A percentile compares a stretch with the other conserved stretches of the same genome.
phyloP scores from a whole-genome alignment of 228 moss, liverwort and hornwort genomes.

The Sphagnum fallax region DNA sequence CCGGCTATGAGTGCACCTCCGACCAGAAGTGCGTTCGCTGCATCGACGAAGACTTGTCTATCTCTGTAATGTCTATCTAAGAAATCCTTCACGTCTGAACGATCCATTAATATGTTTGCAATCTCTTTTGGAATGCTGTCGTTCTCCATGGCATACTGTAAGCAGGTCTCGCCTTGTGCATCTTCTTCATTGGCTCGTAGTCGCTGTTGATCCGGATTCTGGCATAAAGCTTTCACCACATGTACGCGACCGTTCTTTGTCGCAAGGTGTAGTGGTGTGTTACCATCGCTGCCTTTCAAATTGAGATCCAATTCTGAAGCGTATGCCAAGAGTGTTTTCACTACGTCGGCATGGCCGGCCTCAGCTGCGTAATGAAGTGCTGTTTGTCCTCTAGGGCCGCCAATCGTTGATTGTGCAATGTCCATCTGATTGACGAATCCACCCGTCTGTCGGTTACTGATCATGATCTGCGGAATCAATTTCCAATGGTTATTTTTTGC shows the following conservation, averaged over 20 bases:
- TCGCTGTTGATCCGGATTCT: not conserved
- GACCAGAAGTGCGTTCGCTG: slow-evolving; percentile 21
- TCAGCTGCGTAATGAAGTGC: slow-evolving; percentile 29
- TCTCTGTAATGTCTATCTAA: slow-evolving; percentile 7
- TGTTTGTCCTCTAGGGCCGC: too few species aligned
- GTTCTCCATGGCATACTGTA: not conserved
- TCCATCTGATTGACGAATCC: not conserved
- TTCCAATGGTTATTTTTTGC: slow-evolving; percentile 5
- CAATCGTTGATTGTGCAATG: too few species aligned
- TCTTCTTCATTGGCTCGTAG: slow-evolving; percentile 22
- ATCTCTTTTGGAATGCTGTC: slow-evolving; percentile 7
- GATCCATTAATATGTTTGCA: not conserved
- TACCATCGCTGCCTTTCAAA: slow-evolving; percentile 11
- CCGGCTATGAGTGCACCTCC: slow-evolving; percentile 22
- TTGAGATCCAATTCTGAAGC: not conserved
- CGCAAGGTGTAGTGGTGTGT: slow-evolving; percentile 28
- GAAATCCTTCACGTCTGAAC: slow-evolving; percentile 5
- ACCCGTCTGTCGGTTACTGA: too few species aligned
- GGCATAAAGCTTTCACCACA: slow-evolving; percentile 13
- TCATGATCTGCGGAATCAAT: too few species aligned
- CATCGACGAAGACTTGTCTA: slow-evolving; percentile 8
- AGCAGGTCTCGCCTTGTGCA: slow-evolving; percentile 1
- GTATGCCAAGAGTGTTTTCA: slow-evolving; percentile 9
- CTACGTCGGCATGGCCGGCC: slow-evolving; percentile 11
- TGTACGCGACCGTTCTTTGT: slow-evolving; percentile 10